phyloP scores from a whole-genome alignment of 495 filamentous ascomycete genomes.

The Annulohypoxylon bovei region DNA sequence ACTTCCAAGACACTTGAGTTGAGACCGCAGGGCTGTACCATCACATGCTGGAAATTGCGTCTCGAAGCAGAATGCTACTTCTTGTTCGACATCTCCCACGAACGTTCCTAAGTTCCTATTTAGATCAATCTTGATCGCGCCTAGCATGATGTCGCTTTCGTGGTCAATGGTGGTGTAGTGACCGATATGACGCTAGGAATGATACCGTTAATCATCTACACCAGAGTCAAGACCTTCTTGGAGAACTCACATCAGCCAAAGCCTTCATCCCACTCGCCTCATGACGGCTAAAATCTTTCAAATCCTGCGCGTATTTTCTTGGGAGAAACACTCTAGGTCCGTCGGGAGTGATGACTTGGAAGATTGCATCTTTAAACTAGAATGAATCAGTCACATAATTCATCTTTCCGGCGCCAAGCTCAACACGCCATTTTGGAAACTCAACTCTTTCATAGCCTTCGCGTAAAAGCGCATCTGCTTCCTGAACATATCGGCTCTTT shows the following conservation, averaged over 20 bases:
- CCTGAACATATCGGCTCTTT: slow-evolving; percentile 38
- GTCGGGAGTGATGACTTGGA: slow-evolving; percentile 52
- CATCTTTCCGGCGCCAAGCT: background rate
- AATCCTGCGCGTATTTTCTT: slow-evolving; percentile 56
- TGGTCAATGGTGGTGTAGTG: slow-evolving; percentile 51
- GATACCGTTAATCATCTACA: slow-evolving; percentile 44
- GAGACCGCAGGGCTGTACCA: slow-evolving; percentile 41
- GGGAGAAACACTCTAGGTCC: slow-evolving; percentile 54
- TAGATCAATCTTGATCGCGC: slow-evolving; percentile 55
- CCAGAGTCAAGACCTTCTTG: slow-evolving; percentile 19
- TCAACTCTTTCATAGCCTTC: slow-evolving; percentile 42
- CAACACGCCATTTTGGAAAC: background rate
- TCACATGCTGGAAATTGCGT: slow-evolving; percentile 52
- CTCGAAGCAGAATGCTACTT: slow-evolving; percentile 51
- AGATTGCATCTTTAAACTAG: slow-evolving; percentile 46
- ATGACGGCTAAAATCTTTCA: slow-evolving; percentile 55
- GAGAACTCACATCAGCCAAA: slow-evolving; percentile 20
- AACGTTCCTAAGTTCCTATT: slow-evolving; percentile 57
- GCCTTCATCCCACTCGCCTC: slow-evolving; percentile 53
- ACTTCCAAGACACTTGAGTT: background rate
- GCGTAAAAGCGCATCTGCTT: slow-evolving; percentile 41
- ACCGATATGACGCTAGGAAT: slow-evolving; percentile 52
- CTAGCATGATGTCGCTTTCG: slow-evolving; percentile 48
- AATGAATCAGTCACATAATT: background rate
- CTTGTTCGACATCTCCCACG: slow-evolving; percentile 51